Conservation (phyloP, 768 basidiomycete genomes). For the Tulasnella sp. region DNA sequence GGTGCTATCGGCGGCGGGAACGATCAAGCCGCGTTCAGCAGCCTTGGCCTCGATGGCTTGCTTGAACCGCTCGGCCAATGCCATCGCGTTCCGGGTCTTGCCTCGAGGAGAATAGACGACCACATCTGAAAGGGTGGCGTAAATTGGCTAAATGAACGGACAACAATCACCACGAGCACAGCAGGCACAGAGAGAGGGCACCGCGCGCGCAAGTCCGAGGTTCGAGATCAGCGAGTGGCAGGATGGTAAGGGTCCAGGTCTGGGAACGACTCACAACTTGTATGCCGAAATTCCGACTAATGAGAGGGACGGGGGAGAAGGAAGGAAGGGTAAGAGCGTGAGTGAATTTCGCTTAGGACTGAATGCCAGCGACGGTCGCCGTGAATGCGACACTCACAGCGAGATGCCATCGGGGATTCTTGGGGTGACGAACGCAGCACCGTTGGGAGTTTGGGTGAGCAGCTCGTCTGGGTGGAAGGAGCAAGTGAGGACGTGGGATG, state of each 20-base stretch:
- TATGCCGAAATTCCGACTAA: conserved; percentile 74
- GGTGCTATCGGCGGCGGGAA: conserved; percentile 29
- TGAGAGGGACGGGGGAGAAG: neutral
- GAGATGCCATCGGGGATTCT: conserved; percentile 64
- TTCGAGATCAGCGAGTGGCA: neutral
- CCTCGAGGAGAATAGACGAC: conserved; percentile 81
- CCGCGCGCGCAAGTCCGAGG: neutral
- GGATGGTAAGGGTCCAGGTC: neutral
- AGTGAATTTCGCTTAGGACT: conserved; percentile 7
- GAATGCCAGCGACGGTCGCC: neutral
- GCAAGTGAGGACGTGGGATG: conserved; percentile 33
- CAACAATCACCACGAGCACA: conserved; percentile 1
- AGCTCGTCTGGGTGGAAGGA: conserved; percentile 41
- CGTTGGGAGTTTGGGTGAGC: conserved; percentile 36
- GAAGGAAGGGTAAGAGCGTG: neutral
- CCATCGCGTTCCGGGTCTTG: conserved; percentile 49
- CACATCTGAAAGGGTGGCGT: conserved; percentile 83
- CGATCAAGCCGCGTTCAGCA: conserved; percentile 44
- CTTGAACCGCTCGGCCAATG: conserved; percentile 63
- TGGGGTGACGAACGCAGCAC: conserved; percentile 65
- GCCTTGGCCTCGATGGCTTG: conserved; percentile 59
- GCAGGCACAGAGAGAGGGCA: neutral
- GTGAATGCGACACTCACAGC: conserved; percentile 30
- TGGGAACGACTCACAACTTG: conserved; percentile 60
- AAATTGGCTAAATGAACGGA: conserved; percentile 57